Conservation (phyloP, 129 eudicot species). For the Artemisia argyi region DNA sequence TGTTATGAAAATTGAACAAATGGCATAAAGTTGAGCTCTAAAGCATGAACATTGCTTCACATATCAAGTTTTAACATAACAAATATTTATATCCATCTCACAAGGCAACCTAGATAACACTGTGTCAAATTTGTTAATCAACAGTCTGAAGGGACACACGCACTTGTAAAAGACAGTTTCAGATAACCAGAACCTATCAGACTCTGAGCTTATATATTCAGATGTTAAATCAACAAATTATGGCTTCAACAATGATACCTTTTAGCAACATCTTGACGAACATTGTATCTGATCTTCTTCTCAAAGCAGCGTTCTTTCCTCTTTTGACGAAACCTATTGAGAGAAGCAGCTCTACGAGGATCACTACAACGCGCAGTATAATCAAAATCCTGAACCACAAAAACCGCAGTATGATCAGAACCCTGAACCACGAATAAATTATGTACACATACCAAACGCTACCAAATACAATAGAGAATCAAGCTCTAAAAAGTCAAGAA, state of each 20-base stretch:
- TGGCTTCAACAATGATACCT: conserved; percentile 37
- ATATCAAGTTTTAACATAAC: too few relatives aligned
- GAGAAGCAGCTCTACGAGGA: conserved; percentile 68
- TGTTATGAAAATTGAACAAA: too few relatives aligned
- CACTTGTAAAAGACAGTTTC: conserved; percentile 10
- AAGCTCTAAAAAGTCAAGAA: neutral
- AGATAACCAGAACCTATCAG: neutral
- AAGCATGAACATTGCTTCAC: too few relatives aligned
- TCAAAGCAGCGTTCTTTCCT: conserved; percentile 70
- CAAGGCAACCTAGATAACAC: too few relatives aligned
- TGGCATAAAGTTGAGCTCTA: too few relatives aligned
- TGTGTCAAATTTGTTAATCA: too few relatives aligned
- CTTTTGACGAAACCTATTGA: conserved; percentile 62
- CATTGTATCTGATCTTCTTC: conserved; percentile 72
- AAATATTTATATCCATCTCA: too few relatives aligned
- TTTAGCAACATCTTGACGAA: conserved; percentile 75
- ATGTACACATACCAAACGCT: neutral
- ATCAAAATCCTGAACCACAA: conserved; percentile 36
- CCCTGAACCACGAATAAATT: conserved; percentile 29
- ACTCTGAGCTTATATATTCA: too few relatives aligned
- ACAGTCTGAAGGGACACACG: neutral
- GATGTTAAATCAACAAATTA: neutral
- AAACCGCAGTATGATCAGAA: conserved; percentile 28
- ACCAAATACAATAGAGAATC: conserved; percentile 2
- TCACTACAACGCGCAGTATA: conserved; percentile 41